phyloP scores from a whole-genome alignment of 257 asterid species.

The Fraxinus quadrangulata region DNA sequence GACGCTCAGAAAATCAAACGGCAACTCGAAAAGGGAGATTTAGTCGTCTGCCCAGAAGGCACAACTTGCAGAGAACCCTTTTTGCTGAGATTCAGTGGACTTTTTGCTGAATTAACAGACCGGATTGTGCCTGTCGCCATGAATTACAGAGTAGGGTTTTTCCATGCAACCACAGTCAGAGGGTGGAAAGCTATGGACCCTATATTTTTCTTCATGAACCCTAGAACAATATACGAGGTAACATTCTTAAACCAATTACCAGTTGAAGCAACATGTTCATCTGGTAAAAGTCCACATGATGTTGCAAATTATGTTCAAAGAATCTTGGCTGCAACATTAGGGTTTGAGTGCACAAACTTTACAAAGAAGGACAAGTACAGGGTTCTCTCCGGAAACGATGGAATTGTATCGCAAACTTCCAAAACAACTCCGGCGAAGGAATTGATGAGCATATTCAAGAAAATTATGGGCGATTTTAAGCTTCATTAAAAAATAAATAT shows the following conservation, averaged over 20 bases:
- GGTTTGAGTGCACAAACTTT: slow-evolving; percentile 87
- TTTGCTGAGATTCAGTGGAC: slow-evolving; percentile 70
- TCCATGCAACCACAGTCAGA: slow-evolving; percentile 87
- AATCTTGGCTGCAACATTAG: slow-evolving; percentile 79
- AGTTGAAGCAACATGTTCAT: slow-evolving; percentile 76
- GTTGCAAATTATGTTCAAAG: slow-evolving; percentile 93
- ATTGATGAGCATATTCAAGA: slow-evolving; percentile 35
- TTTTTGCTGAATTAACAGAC: slow-evolving; percentile 81
- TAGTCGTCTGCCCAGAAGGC: slow-evolving; percentile 81
- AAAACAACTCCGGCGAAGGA: slow-evolving; percentile 23
- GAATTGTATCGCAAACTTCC: slow-evolving; percentile 46
- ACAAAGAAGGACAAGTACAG: slow-evolving; percentile 83
- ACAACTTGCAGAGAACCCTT: slow-evolving; percentile 94
- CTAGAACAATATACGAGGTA: slow-evolving; percentile 77
- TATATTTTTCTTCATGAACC: slow-evolving; percentile 88
- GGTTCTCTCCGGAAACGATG: slow-evolving; percentile 91
- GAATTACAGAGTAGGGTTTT: slow-evolving; percentile 76
- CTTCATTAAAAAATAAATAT: slow-evolving; percentile 21
- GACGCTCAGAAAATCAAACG: slow-evolving; percentile 61
- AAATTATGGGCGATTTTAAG: slow-evolving; percentile 49
- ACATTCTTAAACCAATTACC: slow-evolving; percentile 83
- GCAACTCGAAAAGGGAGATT: slow-evolving; percentile 64
- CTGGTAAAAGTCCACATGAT: slow-evolving; percentile 79
- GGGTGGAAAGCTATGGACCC: slow-evolving; percentile 92
- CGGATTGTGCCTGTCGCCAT: slow-evolving; percentile 84